A percentile compares a stretch with the other conserved stretches of the same genome.
Evolutionary conservation across 257 asterid genomes (phyloP).

Genomic region (Apocynum venetum): DNA sequence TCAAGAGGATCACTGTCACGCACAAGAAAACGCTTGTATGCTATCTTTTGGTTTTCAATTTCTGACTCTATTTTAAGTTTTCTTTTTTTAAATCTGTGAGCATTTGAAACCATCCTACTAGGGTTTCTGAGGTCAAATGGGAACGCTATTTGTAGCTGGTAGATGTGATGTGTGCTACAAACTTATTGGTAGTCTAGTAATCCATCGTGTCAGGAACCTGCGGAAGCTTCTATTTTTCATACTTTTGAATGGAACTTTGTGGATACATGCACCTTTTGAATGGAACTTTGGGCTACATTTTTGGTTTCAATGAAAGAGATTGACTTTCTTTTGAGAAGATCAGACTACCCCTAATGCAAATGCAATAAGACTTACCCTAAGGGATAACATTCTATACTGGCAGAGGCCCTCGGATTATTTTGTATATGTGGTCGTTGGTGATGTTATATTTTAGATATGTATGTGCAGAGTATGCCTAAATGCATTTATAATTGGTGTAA

Average conservation of each 20-base stretch:
- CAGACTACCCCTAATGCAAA: not conserved
- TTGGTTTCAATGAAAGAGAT: not conserved
- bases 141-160: not conserved
- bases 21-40: conserved; percentile 96
- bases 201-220: not conserved
- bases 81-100: not conserved
- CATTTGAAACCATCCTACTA: not conserved
- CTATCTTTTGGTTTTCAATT: conserved; percentile 23
- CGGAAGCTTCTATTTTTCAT: not conserved
- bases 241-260: not conserved
- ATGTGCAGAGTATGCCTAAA: not conserved
- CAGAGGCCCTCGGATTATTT: not conserved
- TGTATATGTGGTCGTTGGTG: not conserved
- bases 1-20: conserved; percentile 94
- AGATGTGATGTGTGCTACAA: not conserved
- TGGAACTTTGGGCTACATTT: not conserved
- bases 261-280: not conserved
- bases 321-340: not conserved
- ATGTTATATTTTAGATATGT: not conserved
- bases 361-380: not conserved
- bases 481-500: not conserved
- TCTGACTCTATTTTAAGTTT: not conserved
- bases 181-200: not conserved
- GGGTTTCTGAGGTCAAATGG: not conserved
- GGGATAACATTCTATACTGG: not conserved